Base-by-base conservation (phyloP, 345 rosid genomes). In the Hevea brasiliensis region DNA sequence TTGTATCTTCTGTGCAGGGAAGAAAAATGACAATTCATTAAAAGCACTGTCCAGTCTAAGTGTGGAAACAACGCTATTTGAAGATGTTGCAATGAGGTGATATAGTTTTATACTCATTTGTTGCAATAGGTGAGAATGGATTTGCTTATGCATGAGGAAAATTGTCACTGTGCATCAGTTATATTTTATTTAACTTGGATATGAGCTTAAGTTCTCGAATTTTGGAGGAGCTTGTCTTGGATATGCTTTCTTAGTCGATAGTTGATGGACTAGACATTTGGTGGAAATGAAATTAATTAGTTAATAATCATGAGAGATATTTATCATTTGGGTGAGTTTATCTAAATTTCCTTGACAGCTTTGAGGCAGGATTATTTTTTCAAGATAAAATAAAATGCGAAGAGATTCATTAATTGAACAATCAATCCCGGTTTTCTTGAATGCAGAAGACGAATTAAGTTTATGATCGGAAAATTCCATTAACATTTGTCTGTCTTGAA, bases 1-100 rank as follows among this genome's bases (percentile, higher is more conserved):
- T 76, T 73, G 20, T 73, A 35, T 68, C 74, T 81, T 8, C 85
- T 89, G 98, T 42, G 97, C 97, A 1, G 76, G 85, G 84, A 84
- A 75, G 92, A 78, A 59, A 89, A 0, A 74, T 84, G 53, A 75
- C 78, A 8, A 85, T 85, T 32, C 37, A 32, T 32, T 77, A 87
- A 77, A 84, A 80, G 68, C 84, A 89, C 79, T 81, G 80, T 73
- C 75, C 89, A 24, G 80, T 73, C 75, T 89, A 24, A 73, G 63
- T 11, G 89, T 90, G 77, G 92, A 84, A 72, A 70, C 37, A 32
- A 65, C 40, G 53, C 50, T 24, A 20, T 65, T 77, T 72, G 74
- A 76, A 58, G 27, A 50, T 55, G 54, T 11, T 54, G 51, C 61
- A 48, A 32, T 32, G 2, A 40, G 8, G 17, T 26, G 35, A 11